These are phyloP conservation scores for Corynascus novoguineensis DNA, from an alignment of 495 filamentous ascomycete genomes.

Conservation along the genomic window DNA sequence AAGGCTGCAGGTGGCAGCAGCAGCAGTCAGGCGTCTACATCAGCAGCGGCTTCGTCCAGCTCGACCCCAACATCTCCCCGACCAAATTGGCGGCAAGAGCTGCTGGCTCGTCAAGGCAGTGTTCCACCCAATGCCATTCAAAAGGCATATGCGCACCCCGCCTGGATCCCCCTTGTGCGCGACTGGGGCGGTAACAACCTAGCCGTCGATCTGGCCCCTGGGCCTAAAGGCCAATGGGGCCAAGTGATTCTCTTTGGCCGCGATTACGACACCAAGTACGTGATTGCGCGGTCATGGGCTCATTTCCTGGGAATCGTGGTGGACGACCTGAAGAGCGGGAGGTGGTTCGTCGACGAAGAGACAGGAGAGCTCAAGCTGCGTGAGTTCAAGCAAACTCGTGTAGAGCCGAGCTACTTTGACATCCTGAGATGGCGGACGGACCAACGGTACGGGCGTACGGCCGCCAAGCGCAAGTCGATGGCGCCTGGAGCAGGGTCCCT, in stretches of 20 bases:
- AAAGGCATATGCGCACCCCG: conserved; percentile 88
- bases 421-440: conserved; percentile 92
- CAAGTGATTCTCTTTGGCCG: conserved; percentile 95
- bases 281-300: conserved; percentile 88
- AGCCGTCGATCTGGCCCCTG: conserved; percentile 88
- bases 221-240: conserved; percentile 85
- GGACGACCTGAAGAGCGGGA: conserved; percentile 81
- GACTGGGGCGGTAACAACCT: conserved; percentile 99
- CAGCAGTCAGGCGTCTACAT: conserved; percentile 46
- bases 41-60: conserved; percentile 30
- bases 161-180: conserved; percentile 92
- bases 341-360: conserved; percentile 87
- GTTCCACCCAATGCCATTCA: conserved; percentile 82
- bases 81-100: conserved; percentile 74
- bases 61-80: conserved; percentile 44
- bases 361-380: conserved; percentile 82
- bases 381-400: conserved; percentile 79
- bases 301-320: conserved; percentile 80
- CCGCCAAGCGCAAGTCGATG: conserved; percentile 40
- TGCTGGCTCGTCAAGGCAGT: conserved; percentile 78
- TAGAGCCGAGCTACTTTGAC: conserved; percentile 92
- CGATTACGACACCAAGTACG: conserved; percentile 98
- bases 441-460: conserved; percentile 78
- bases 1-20: conserved; percentile 55
- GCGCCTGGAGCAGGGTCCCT: conserved; percentile 35